Evolutionary conservation across 345 rosid species (phyloP).

Genomic region (Toxicodendron radicans): DNA sequence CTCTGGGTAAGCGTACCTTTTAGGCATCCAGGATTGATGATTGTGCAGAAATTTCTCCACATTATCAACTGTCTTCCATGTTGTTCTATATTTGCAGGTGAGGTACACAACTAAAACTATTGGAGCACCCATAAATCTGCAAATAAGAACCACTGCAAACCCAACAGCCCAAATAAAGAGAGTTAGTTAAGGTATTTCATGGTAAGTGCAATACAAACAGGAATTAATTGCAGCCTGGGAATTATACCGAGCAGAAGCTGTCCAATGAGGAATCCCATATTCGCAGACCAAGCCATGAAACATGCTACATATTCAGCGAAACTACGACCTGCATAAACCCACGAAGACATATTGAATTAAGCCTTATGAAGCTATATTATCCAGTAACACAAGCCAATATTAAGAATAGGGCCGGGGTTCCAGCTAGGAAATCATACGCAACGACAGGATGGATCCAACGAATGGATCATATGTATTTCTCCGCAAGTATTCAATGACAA

Average conservation of each 20-base stretch:
- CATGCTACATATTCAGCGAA: no score
- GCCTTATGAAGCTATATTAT: not conserved
- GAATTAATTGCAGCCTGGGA: no score
- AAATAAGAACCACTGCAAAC: not conserved
- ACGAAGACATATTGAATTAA: no score
- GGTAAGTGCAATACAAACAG: no score
- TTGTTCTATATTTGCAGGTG: not conserved
- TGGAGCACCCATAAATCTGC: not conserved
- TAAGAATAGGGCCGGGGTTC: not conserved
- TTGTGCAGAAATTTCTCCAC: constrained; percentile 12
- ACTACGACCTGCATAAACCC: no score
- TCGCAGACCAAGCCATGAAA: no score
- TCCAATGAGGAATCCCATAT: no score
- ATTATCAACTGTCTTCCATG: not conserved
- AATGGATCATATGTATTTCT: no score
- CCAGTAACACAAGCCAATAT: not conserved
- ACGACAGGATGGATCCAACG: not conserved
- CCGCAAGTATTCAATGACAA: no score
- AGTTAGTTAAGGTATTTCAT: not conserved
- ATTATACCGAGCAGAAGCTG: no score
- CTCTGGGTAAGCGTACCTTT: constrained; percentile 3
- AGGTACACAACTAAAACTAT: not conserved
- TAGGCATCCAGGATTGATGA: constrained; percentile 12
- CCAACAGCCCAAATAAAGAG: not conserved
- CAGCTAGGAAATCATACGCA: not conserved